A percentile compares a stretch with the other conserved stretches of the same genome.
Conservation (phyloP, 2,329 filamentous ascomycete genomes). For the Setomelanomma holmii region DNA sequence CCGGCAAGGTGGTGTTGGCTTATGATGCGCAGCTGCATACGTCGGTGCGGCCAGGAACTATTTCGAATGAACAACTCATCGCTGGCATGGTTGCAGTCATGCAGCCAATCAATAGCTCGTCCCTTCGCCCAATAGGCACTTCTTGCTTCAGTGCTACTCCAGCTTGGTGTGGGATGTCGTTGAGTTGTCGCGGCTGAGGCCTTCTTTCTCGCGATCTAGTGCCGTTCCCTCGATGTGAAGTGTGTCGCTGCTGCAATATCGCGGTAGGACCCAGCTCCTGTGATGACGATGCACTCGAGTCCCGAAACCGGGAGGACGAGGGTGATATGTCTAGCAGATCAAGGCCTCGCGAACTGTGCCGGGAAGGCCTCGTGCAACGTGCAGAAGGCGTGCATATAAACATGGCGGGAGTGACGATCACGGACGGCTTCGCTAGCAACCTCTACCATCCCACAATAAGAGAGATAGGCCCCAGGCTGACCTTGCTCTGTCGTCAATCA, state of each 20-base stretch:
- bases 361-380: constrained; percentile 34
- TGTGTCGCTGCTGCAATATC: constrained; percentile 21
- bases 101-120: constrained; percentile 27
- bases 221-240: constrained; percentile 25
- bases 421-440: neutral
- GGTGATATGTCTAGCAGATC: constrained; percentile 27
- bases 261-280: constrained; percentile 6
- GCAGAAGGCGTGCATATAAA: constrained; percentile 34
- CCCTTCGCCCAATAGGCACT: constrained; percentile 9
- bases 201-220: constrained; percentile 3
- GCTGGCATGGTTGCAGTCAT: constrained; percentile 23
- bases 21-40: constrained; percentile 35
- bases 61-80: constrained; percentile 43
- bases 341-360: constrained; percentile 26
- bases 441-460: neutral
- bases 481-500: constrained; percentile 3
- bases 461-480: neutral
- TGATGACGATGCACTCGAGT: constrained; percentile 29
- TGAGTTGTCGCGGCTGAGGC: constrained; percentile 1
- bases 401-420: constrained; percentile 24
- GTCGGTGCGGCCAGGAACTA: constrained; percentile 21
- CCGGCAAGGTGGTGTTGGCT: constrained; percentile 7
- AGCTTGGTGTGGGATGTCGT: constrained; percentile 16
- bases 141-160: constrained; percentile 9
- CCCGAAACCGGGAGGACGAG: constrained; percentile 14